phyloP scores from a whole-genome alignment of 1,284 basidiomycete species.

The Trametes hirsuta region DNA sequence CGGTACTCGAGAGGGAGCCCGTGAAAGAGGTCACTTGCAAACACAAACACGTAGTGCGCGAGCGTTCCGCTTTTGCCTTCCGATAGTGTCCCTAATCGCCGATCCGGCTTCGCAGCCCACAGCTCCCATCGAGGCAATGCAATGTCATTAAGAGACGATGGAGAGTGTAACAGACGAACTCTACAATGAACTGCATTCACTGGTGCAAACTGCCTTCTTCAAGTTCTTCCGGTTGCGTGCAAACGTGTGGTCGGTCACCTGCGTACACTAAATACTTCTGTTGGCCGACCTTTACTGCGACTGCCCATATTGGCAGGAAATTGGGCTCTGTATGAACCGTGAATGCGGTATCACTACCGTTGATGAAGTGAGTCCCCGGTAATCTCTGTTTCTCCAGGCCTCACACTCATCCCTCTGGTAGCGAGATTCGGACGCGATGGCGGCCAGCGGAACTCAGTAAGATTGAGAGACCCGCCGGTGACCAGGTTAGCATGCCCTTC shows the following conservation, averaged over 20 bases:
- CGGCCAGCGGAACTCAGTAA: slow-evolving; percentile 78
- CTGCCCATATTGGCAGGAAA: slow-evolving; percentile 98
- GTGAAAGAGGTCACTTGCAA: slow-evolving; percentile 60
- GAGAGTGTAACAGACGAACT: slow-evolving; percentile 88
- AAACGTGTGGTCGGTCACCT: background rate
- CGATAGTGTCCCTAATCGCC: background rate
- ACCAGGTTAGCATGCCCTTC: slow-evolving; percentile 47
- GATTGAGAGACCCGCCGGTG: slow-evolving; percentile 64
- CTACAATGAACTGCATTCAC: slow-evolving; percentile 71
- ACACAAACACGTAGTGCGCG: slow-evolving; percentile 50
- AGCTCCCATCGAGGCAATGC: slow-evolving; percentile 95
- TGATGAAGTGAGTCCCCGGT: slow-evolving; percentile 75
- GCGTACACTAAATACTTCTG: background rate
- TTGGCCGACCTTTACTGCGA: slow-evolving; percentile 93
- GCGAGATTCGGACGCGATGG: slow-evolving; percentile 92
- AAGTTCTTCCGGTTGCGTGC: slow-evolving; percentile 83
- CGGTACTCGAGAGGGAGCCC: slow-evolving; percentile 72
- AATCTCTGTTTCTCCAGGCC: too few species aligned
- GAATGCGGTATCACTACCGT: slow-evolving; percentile 93
- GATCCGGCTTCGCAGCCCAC: slow-evolving; percentile 62
- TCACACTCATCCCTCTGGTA: slow-evolving; percentile 34
- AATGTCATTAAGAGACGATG: slow-evolving; percentile 93
- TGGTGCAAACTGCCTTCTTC: slow-evolving; percentile 92
- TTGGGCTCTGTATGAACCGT: slow-evolving; percentile 90
- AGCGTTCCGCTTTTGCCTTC: slow-evolving; percentile 1